Evolutionary conservation across 768 basidiomycete species (phyloP), one percentile per base, ranked within the genome.

Genomic region (Panus rudis): DNA sequence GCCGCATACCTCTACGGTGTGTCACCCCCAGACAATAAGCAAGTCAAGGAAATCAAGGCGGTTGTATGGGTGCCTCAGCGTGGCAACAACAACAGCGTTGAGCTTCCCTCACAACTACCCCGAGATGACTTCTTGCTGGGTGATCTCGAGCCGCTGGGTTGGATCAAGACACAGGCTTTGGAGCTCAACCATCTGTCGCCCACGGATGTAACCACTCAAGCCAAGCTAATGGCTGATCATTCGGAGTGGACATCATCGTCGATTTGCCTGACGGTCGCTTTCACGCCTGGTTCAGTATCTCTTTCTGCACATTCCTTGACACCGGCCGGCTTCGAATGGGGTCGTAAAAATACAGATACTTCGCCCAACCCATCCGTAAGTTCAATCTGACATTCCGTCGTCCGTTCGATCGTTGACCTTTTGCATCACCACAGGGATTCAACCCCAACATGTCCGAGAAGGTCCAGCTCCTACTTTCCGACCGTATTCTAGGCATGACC

Each of bases 391-490:
- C 41, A 31, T 35, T 27, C 26, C 43, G 41, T 48, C 41, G 47
- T 14, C 46, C 37, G 14, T 35, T 39, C 39, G 37, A 41, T 21
- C 41, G 16, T 39, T 40, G 37, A 50, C 22, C 21, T 10, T 51
- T 23, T 37, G 44, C 38, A 28, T 10, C 10, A 8, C 16, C 21
- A 35, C 54, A 81, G 69, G 92, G 94, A 31, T 99, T 94, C 71
- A 98, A 94, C 64, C 90, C 92, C n/a, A 89, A 88, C 52, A 97
- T 97, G 94, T 94, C 92, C 2, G 93, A 94, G 61, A 82, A 92
- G 19, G 92, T 96, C 19, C 88, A 91, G 62, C 72, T 98, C 24
- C 71, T 98, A 45, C 70, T 98, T 19, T 97, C 93, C 14, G 96
- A 99, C 59, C 86, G 94, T 50, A 83, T 99, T 51, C 75, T 98